Conservation (phyloP, 805 yeast genomes). For the Saccharomycopsis olivae region DNA sequence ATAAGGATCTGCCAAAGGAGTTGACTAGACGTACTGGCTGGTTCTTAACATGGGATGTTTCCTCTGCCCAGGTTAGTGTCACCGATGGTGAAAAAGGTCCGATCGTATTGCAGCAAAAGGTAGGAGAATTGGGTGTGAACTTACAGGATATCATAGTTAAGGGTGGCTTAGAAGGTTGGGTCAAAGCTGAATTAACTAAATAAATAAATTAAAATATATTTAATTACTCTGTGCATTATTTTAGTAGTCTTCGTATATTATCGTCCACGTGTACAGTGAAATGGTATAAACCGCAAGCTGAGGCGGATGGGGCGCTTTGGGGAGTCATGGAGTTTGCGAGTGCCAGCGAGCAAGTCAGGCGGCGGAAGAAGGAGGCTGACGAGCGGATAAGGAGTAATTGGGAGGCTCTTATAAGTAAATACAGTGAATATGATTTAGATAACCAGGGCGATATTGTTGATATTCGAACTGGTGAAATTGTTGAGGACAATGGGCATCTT, state of each 20-base stretch:
- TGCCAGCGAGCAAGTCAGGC: background rate
- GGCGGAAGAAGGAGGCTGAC: slow-evolving; percentile 2
- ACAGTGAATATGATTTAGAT: slow-evolving; percentile 35
- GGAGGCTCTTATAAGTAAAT: slow-evolving; percentile 43
- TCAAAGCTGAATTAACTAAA: slow-evolving; percentile 68
- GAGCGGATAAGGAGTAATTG: slow-evolving; percentile 25
- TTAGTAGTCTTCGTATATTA: no score
- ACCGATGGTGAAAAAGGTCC: slow-evolving; percentile 46
- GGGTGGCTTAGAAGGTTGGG: slow-evolving; percentile 99
- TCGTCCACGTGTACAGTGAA: no score
- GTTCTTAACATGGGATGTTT: slow-evolving; percentile 88
- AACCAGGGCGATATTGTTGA: slow-evolving; percentile 59
- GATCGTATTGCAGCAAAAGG: slow-evolving; percentile 69
- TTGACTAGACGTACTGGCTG: slow-evolving; percentile 93
- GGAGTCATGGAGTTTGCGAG: no score
- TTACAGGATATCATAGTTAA: slow-evolving; percentile 93
- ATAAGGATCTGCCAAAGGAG: slow-evolving; percentile 44
- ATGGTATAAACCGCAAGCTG: no score
- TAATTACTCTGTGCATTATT: no score
- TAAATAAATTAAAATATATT: no score
- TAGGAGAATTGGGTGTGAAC: slow-evolving; percentile 91
- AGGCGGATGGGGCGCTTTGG: no score
- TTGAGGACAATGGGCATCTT: slow-evolving; percentile 62
- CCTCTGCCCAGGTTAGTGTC: slow-evolving; percentile 70
- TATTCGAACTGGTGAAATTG: slow-evolving; percentile 48